A percentile compares a stretch with the other conserved stretches of the same genome.
Conservation (phyloP, 2,329 filamentous ascomycete species). For the Cladobotryum mycophilum region DNA sequence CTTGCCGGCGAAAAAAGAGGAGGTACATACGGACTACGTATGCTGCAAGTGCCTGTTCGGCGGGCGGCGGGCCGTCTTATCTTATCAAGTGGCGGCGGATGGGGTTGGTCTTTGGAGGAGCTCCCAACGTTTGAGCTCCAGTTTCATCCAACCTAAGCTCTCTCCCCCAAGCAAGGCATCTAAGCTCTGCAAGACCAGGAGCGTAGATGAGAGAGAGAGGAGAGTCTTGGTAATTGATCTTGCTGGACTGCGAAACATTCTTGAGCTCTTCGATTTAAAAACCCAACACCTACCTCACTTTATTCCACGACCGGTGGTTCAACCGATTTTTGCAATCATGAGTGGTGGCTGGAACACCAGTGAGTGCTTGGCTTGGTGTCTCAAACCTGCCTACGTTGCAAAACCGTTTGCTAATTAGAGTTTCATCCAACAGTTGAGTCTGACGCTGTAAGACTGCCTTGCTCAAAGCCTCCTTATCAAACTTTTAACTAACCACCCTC, state of each 20-base stretch:
- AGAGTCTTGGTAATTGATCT: too few species aligned
- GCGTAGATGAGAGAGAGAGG: too few species aligned
- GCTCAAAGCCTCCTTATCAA: neutral
- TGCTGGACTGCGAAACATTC: neutral
- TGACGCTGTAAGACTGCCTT: conserved; percentile 63
- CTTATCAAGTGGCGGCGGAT: conserved; percentile 4
- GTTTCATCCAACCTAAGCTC: neutral
- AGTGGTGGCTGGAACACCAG: conserved; percentile 93
- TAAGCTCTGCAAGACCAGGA: too few species aligned
- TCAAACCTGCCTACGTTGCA: neutral
- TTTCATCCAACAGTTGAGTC: conserved; percentile 60
- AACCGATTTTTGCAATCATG: conserved; percentile 34
- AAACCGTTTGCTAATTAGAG: neutral
- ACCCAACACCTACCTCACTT: too few species aligned
- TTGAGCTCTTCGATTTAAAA: neutral
- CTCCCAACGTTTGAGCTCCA: neutral
- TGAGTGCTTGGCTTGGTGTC: conserved; percentile 28
- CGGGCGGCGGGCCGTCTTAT: conserved; percentile 4
- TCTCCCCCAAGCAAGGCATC: too few species aligned
- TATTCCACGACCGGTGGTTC: neutral
- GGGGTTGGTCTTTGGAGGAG: neutral
- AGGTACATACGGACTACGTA: too few species aligned
- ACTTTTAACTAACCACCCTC: neutral
- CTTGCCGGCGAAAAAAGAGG: too few species aligned
- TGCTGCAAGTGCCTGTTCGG: too few species aligned